These are phyloP conservation scores for Przewalskia tangutica DNA, from an alignment of 257 asterid genomes.

Conservation along the genomic window DNA sequence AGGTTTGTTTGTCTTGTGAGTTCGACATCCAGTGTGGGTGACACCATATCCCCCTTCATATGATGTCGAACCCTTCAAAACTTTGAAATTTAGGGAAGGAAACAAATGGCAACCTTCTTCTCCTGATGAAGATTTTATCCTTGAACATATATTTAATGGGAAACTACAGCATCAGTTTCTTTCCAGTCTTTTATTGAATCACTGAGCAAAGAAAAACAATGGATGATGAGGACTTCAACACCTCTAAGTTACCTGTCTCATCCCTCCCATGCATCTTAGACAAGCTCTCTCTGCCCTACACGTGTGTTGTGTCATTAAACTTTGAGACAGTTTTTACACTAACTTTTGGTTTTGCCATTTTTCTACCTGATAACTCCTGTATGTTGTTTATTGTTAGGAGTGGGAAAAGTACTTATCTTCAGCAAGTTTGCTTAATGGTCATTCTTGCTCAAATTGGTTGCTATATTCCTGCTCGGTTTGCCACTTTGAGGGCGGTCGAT, in stretches of 20 bases:
- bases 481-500: conserved; percentile 78
- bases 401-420: conserved; percentile 97
- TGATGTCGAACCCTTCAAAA: neutral
- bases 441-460: conserved; percentile 98
- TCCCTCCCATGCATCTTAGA: neutral
- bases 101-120: neutral
- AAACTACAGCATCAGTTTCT: neutral
- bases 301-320: neutral
- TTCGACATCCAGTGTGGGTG: neutral
- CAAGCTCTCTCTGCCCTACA: neutral
- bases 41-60: neutral
- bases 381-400: conserved; percentile 50
- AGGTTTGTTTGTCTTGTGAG: conserved; percentile 5
- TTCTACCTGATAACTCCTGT: neutral
- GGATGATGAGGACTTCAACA: neutral
- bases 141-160: neutral
- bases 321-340: neutral
- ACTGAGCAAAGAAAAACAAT: neutral
- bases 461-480: conserved; percentile 87
- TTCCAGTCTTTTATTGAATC: neutral
- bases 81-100: neutral
- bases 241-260: neutral
- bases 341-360: neutral
- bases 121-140: neutral
- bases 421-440: conserved; percentile 79